Evolutionary conservation across 306 rosid species (phyloP), one percentile per base, ranked within the genome.

Genomic region (Sphenostylis stenocarpa): DNA sequence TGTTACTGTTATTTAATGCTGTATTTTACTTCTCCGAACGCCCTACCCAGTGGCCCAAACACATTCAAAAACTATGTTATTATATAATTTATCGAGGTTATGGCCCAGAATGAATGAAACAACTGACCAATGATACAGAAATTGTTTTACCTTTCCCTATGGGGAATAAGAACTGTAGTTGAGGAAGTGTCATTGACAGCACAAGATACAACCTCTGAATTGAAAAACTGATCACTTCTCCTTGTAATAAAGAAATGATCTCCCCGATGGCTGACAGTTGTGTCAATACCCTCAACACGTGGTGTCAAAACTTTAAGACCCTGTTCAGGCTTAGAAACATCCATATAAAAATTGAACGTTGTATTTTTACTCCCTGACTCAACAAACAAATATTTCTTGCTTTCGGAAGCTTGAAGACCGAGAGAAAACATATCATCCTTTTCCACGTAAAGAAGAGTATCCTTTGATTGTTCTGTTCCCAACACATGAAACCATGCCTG

Each of bases 401-500:
- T 94, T 85, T 90, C 96, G 4, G 98, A 90, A 83, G 95, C 87
- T 1, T 74, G 38, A 80, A 94, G 98, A 58, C 83, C 91, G 20
- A 94, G 80, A 67, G 92, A 87, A 87, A 92, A 94, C 36, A 29
- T 90, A 75, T 94, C 92, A 58, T 94, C 98, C 80, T 83, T 83
- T 80, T 94, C 92, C 43, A 72, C 92, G 38, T 92, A 94, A 76
- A 94, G 98, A 76, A 90, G 89, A 29, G 75, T 52, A 84, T 94
- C 97, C 24, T 76, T 86, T 76, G 96, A 89, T 79, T 86, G 95
- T 79, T 89, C 91, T 51, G 91, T 72, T 75, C 91, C 95, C 88
- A 94, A 70, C 77, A 80, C 85, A 87, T 92, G 97, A 69, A 90
- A 67, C 97, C 96, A 92, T 70, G 88, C 98, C 98, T 94, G 75